phyloP scores from a whole-genome alignment of 2,329 filamentous ascomycete genomes.

The Xylaria sp. region DNA sequence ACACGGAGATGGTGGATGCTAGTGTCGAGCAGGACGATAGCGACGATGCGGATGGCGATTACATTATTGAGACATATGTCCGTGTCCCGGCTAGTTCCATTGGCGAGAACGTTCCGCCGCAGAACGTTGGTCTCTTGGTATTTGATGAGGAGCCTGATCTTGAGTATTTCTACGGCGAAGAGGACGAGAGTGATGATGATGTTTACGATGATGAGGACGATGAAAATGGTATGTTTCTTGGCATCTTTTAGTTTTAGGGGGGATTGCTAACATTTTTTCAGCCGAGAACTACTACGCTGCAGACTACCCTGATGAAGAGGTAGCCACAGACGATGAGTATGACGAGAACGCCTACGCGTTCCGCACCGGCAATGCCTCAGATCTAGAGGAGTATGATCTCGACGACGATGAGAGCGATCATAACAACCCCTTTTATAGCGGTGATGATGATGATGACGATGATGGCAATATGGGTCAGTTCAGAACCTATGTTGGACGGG shows the following conservation, averaged over 20 bases:
- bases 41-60: conserved; percentile 54
- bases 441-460: conserved; percentile 25
- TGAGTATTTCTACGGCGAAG: conserved; percentile 55
- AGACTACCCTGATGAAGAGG: conserved; percentile 76
- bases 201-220: conserved; percentile 56
- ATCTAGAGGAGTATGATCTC: conserved; percentile 50
- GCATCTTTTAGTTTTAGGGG: background rate
- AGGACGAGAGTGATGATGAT: conserved; percentile 58
- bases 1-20: conserved; percentile 28
- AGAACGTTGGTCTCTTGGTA: conserved; percentile 52
- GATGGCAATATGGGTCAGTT: conserved; percentile 21
- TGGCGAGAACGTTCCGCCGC: conserved; percentile 41
- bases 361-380: conserved; percentile 48
- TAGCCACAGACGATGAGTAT: conserved; percentile 65
- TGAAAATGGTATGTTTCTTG: conserved; percentile 51
- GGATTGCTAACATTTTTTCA: conserved; percentile 27
- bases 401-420: conserved; percentile 32
- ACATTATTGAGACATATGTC: conserved; percentile 60
- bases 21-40: conserved; percentile 37
- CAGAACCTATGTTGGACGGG: conserved; percentile 35
- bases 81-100: conserved; percentile 52
- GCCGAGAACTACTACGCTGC: conserved; percentile 74
- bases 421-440: conserved; percentile 15
- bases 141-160: conserved; percentile 55
- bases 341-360: conserved; percentile 52